Conservation (phyloP, 2,329 filamentous ascomycete genomes). For the Fusarium lyarnte region DNA sequence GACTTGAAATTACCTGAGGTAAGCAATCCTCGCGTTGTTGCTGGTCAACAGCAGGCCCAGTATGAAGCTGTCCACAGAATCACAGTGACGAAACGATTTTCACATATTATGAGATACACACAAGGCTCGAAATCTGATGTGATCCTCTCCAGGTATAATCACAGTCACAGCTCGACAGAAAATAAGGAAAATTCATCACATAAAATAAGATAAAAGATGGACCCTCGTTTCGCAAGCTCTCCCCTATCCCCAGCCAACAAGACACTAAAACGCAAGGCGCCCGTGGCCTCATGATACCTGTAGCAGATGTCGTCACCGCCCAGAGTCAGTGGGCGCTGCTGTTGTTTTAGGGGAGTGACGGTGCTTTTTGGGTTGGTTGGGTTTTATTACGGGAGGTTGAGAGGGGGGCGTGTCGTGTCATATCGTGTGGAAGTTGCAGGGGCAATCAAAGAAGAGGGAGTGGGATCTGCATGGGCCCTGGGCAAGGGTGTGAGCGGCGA, state of each 20-base stretch:
- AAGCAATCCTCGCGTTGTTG: conserved; percentile 32
- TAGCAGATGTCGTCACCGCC: conserved; percentile 34
- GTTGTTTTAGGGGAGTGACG: conserved; percentile 18
- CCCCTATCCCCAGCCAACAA: neutral
- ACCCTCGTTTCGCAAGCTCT: conserved; percentile 12
- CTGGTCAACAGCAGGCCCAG: conserved; percentile 26
- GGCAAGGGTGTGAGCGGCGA: conserved; percentile 26
- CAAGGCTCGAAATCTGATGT: conserved; percentile 8
- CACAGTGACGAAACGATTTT: conserved; percentile 23
- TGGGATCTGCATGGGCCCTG: conserved; percentile 23
- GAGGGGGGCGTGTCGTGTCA: conserved; percentile 31
- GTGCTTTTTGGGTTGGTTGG: neutral
- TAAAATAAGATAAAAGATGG: conserved; percentile 20
- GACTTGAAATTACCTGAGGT: conserved; percentile 32
- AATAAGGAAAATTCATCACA: neutral
- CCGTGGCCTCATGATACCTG: conserved; percentile 1
- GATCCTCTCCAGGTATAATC: neutral
- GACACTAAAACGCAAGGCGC: conserved; percentile 35
- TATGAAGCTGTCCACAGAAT: conserved; percentile 22
- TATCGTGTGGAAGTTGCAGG: conserved; percentile 20
- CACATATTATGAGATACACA: neutral
- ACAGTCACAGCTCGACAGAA: neutral
- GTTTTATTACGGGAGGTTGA: conserved; percentile 13
- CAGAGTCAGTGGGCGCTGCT: conserved; percentile 5
- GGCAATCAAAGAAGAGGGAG: conserved; percentile 2